Base-by-base conservation (phyloP, 495 filamentous ascomycete genomes). In the Tuber magnatum region DNA sequence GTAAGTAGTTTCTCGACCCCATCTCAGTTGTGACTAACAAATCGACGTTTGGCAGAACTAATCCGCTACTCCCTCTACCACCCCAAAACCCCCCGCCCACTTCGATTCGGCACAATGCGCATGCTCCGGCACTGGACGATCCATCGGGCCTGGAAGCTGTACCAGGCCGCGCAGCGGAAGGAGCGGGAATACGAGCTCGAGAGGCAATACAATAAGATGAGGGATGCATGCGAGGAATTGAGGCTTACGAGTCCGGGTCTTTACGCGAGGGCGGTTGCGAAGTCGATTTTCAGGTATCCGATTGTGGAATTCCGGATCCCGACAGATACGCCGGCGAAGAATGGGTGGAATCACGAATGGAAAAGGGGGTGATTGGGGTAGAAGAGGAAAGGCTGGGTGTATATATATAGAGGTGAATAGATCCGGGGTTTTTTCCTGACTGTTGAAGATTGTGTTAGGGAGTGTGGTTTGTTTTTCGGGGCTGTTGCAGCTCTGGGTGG, bases 121-220 rank as follows among this genome's bases (percentile, higher is more conserved):
- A 88, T 89, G 85, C 91, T 98, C 78, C 92, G 95, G 39, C 95
- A 99, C 86, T 99, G 96, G 95, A 97, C 95, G 72, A 98, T 99
- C 86, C 94, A 98, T 86, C 93, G 95, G 79, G 95, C 94, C 35
- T 97, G 93, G 91, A 86, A 91, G 75, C 85, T 92, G 68, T 87
- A 89, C 85, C 85, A 87, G 77, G 82, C 84, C 39, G 84, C 88
- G 71, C 83, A 85, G 77, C 90, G 89, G 35, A 81, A 80, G 10
- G 81, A 83, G 42, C 85, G 87, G 39, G 85, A 91, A 72, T 82
- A 85, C 40, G 89, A 90, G 80, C 86, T 93, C 9, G 87, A 92
- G 85, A 85, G 87, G 48, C 90, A 92, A 82, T 92, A 91, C 82
- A 89, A 91, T 81, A 86, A 85, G 74, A 93, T 93, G 88, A 85